Base-by-base conservation (phyloP, 805 yeast genomes). In the Danielia reshetovae region DNA sequence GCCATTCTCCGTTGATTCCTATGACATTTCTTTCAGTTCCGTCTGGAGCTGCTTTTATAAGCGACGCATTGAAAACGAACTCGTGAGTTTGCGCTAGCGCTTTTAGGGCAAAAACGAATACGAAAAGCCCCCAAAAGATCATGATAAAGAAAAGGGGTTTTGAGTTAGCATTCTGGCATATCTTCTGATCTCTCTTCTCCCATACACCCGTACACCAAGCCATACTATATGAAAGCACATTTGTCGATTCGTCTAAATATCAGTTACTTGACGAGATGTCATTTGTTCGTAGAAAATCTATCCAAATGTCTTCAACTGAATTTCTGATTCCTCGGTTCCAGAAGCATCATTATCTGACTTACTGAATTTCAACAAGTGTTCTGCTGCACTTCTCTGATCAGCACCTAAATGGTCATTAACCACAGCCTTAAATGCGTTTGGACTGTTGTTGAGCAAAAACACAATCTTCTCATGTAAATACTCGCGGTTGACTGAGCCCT, bases 1-100 rank as follows among this genome's bases (percentile, higher is more conserved):
- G 74, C 72, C 72, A 67, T 33, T 62, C 43, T 37, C 56, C 54
- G 50, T 81, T 81, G 57, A 81, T 69, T 2, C 81, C 80, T 17
- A 81, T 72, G 28, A 78, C 74, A 24, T 63, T 56, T 24, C 86
- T 58, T 35, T 62, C 68, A 16, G 58, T 45, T 4, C 84, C 84
- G 42, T 80, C 86, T 1, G 85, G 83, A 49, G 72, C 75, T 29
- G 73, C 74, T 5, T 24, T 26, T 2, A 65, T 60, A 40, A 62
- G 63, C n/a, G 62, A 47, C 11, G 59, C 59, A 38, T 65, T 62
- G 49, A 66, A 68, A 44, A 58, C 43, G 35, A 45, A 66, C 31
- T 48, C 49, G 35, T 59, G 70, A 10, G 62, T 57, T 25, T 55
- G 40, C 8, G 36, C 28, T 30, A 24, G 13, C 28, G 34, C 28